phyloP scores from a whole-genome alignment of 2,329 filamentous ascomycete species.

The Sclerotinia minor region DNA sequence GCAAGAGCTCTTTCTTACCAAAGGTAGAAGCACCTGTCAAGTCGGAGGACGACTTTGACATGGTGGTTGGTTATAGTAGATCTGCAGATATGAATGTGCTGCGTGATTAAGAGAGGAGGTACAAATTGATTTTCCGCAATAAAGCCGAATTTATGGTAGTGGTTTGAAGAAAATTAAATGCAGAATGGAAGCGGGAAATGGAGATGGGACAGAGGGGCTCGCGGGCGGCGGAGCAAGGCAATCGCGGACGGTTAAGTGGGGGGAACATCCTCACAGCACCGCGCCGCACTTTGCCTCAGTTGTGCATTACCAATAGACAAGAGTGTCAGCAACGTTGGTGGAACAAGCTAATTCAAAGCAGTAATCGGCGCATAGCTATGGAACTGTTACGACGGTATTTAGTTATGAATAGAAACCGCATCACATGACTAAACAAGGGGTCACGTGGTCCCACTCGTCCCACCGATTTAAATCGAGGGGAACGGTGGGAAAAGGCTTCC shows the following conservation, averaged over 20 bases:
- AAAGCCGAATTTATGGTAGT: neutral
- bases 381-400: too few species aligned
- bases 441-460: too few species aligned
- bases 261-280: neutral
- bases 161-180: neutral
- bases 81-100: neutral
- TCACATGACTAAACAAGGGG: too few species aligned
- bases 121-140: neutral
- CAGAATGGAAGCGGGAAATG: neutral
- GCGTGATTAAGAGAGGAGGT: neutral
- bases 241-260: neutral
- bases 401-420: too few species aligned
- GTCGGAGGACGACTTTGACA: neutral
- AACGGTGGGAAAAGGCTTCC: too few species aligned
- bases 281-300: neutral
- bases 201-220: neutral
- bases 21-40: neutral
- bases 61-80: neutral
- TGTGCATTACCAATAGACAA: neutral
- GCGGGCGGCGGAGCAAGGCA: too few species aligned
- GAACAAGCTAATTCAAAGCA: neutral
- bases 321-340: neutral
- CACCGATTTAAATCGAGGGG: too few species aligned
- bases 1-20: constrained; percentile 15
- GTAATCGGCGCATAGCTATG: neutral